Evolutionary conservation across 164 flowering plant genomes (phyloP).

Genomic region (Stephania cephalantha): DNA sequence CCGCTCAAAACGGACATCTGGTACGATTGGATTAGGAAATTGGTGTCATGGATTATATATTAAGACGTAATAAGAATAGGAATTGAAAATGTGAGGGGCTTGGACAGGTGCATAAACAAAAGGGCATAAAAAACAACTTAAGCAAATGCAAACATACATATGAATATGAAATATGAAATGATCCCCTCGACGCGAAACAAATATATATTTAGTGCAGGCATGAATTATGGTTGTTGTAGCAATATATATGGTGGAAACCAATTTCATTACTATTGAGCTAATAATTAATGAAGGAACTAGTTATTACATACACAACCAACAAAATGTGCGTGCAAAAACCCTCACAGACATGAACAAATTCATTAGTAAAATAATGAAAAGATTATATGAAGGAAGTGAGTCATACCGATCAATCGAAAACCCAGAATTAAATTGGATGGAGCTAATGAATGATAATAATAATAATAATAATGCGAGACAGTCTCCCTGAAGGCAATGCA

Average conservation of each 20-base stretch:
- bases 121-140: too few relatives aligned
- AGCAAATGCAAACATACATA: too few relatives aligned
- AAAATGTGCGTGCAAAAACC: too few relatives aligned
- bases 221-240: too few relatives aligned
- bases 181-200: too few relatives aligned
- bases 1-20: constrained; percentile 10
- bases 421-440: neutral
- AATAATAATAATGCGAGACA: too few relatives aligned
- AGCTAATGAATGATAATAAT: neutral
- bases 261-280: neutral
- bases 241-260: neutral
- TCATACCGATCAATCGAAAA: neutral
- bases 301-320: too few relatives aligned
- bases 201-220: too few relatives aligned
- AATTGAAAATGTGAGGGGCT: too few relatives aligned
- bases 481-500: neutral
- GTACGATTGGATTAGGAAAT: neutral
- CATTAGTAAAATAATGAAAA: neutral
- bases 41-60: neutral
- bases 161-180: too few relatives aligned
- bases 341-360: neutral
- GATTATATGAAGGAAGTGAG: neutral
- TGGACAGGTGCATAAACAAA: too few relatives aligned
- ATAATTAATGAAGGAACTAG: too few relatives aligned
- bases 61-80: neutral